These are phyloP conservation scores for Volutella citrinella DNA, from an alignment of 2,329 filamentous ascomycete genomes.

Conservation along the genomic window DNA sequence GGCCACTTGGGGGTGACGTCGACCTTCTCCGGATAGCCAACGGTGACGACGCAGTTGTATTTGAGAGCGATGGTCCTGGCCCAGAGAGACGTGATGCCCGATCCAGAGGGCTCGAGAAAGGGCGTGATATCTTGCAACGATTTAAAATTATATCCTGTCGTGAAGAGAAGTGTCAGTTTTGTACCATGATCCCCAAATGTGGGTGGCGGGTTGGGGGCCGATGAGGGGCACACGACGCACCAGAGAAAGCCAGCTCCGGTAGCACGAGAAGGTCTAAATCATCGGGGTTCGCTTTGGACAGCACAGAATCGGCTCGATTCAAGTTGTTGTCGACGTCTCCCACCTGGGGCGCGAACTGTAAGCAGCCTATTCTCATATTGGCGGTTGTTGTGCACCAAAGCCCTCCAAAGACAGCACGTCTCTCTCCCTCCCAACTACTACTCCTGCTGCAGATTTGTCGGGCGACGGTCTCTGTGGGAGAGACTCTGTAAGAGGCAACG, in stretches of 20 bases:
- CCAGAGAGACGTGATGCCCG: constrained; percentile 70
- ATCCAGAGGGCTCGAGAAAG: constrained; percentile 63
- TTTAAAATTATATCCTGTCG: constrained; percentile 78
- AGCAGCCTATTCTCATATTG: constrained; percentile 64
- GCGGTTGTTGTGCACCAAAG: not conserved
- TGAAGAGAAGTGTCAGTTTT: too few relatives aligned
- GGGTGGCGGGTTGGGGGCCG: too few relatives aligned
- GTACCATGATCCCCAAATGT: too few relatives aligned
- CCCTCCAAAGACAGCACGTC: constrained; percentile 9
- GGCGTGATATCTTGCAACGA: constrained; percentile 65
- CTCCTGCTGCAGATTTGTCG: too few relatives aligned
- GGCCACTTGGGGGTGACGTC: constrained; percentile 51
- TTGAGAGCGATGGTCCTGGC: constrained; percentile 63
- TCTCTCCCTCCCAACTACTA: not conserved
- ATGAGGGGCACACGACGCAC: constrained; percentile 44
- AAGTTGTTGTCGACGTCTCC: constrained; percentile 67
- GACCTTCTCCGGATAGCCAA: constrained; percentile 72
- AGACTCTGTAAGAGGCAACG: too few relatives aligned
- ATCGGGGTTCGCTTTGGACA: constrained; percentile 49
- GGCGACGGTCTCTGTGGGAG: too few relatives aligned
- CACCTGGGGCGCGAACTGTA: constrained; percentile 71
- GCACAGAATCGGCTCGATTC: constrained; percentile 38
- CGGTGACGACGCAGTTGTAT: constrained; percentile 64
- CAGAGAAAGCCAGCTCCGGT: constrained; percentile 73
- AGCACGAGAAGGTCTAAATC: constrained; percentile 70